phyloP scores from a whole-genome alignment of 1,139 yeast genomes.

The Wickerhamomyces sp. region DNA sequence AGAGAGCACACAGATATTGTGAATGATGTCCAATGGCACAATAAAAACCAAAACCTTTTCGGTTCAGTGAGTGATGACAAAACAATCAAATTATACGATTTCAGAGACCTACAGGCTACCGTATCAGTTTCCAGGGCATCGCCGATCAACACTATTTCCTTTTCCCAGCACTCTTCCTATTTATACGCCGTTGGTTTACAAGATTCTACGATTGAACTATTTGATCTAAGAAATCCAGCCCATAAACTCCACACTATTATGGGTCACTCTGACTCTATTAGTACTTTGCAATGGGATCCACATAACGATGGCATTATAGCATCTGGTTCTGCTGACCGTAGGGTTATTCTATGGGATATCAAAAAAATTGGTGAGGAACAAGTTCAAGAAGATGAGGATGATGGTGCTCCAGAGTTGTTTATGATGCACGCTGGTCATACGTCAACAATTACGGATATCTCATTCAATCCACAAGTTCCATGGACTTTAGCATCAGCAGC shows the following conservation, averaged over 20 bases:
- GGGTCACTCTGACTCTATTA: conserved; percentile 71
- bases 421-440: conserved; percentile 91
- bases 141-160: conserved; percentile 56
- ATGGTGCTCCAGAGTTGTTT: conserved; percentile 74
- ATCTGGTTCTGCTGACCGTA: conserved; percentile 66
- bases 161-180: conserved; percentile 56
- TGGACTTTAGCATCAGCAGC: conserved; percentile 74
- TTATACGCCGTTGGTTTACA: conserved; percentile 65
- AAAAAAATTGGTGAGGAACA: conserved; percentile 73
- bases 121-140: conserved; percentile 30
- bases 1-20: conserved; percentile 50
- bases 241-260: conserved; percentile 58
- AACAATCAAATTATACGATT: conserved; percentile 61
- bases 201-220: conserved; percentile 57
- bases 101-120: conserved; percentile 36
- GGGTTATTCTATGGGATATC: conserved; percentile 72
- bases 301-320: conserved; percentile 68
- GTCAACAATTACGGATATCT: conserved; percentile 66
- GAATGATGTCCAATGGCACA: conserved; percentile 73
- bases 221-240: conserved; percentile 50
- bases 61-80: conserved; percentile 75
- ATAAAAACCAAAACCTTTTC: conserved; percentile 41
- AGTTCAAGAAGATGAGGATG: conserved; percentile 72
- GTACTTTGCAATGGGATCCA: conserved; percentile 67
- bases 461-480: conserved; percentile 60